phyloP scores from a whole-genome alignment of 2,329 filamentous ascomycete genomes.

The Knufia petricola region DNA sequence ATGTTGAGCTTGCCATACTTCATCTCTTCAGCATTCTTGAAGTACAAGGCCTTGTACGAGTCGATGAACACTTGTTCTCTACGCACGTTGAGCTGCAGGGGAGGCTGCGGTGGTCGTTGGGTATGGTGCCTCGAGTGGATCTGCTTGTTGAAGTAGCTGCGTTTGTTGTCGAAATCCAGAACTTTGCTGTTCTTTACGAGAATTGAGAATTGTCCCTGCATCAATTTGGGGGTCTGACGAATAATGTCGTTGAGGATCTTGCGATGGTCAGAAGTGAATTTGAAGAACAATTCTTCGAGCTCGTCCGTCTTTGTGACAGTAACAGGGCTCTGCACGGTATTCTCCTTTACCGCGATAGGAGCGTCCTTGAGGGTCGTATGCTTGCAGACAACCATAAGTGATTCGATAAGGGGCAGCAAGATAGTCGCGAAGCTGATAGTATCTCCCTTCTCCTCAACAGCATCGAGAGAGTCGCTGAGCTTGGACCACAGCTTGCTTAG shows the following conservation, averaged over 20 bases:
- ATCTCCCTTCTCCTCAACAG: conserved; percentile 83
- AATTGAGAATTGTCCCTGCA: conserved; percentile 75
- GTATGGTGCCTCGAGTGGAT: conserved; percentile 68
- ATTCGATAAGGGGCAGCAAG: conserved; percentile 84
- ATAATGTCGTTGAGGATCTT: conserved; percentile 97
- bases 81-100: conserved; percentile 79
- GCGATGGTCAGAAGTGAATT: conserved; percentile 92
- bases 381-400: conserved; percentile 98
- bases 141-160: conserved; percentile 94
- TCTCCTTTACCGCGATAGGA: conserved; percentile 52
- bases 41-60: conserved; percentile 96
- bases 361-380: conserved; percentile 76
- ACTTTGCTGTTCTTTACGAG: conserved; percentile 98
- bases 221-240: conserved; percentile 90
- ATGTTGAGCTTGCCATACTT: conserved; percentile 99
- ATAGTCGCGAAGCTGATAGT: conserved; percentile 98
- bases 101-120: conserved; percentile 60
- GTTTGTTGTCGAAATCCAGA: conserved; percentile 97
- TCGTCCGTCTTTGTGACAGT: conserved; percentile 22
- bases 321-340: conserved; percentile 55
- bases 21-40: conserved; percentile 93
- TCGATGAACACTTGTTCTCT: conserved; percentile 96
- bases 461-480: conserved; percentile 75
- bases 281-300: conserved; percentile 90
- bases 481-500: conserved; percentile 89